Percentiles rank a stretch among this genome's conserved stretches.
phyloP scores from a whole-genome alignment of 1,284 basidiomycete species.

The Apiotrichum brassicae region DNA sequence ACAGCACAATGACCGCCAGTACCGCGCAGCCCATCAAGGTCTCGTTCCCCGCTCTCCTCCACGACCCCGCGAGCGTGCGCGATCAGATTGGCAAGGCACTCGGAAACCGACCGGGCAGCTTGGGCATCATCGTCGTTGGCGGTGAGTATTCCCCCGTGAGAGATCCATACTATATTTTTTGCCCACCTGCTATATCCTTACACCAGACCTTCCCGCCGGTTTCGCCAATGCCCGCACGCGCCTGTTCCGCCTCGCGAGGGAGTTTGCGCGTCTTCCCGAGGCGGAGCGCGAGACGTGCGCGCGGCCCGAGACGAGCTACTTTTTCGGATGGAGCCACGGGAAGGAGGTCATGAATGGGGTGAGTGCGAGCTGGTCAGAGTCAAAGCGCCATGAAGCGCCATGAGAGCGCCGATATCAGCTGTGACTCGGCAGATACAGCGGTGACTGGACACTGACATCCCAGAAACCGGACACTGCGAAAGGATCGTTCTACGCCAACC shows the following conservation, averaged over 20 bases:
- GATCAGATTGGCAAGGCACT: slow-evolving; percentile 62
- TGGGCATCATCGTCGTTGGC: slow-evolving; percentile 72
- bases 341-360: slow-evolving; percentile 97
- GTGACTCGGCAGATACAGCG: no score
- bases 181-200: no score
- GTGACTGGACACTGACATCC: no score
- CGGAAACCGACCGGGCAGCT: slow-evolving; percentile 63
- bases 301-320: slow-evolving; percentile 37
- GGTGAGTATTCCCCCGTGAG: no score
- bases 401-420: no score
- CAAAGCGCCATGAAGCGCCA: no score
- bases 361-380: slow-evolving; percentile 17
- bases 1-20: not conserved
- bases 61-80: slow-evolving; percentile 56
- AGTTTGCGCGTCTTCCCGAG: slow-evolving; percentile 66
- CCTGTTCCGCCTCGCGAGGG: slow-evolving; percentile 64
- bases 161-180: no score
- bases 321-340: slow-evolving; percentile 87
- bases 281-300: slow-evolving; percentile 61
- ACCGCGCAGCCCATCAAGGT: slow-evolving; percentile 53
- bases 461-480: slow-evolving; percentile 62
- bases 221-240: slow-evolving; percentile 61
- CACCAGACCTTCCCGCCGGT: slow-evolving; percentile 61
- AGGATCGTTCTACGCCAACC: slow-evolving; percentile 89
- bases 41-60: slow-evolving; percentile 59